These are phyloP conservation scores for Penstemon newberryi DNA, from an alignment of 257 asterid species.

Conservation along the genomic window DNA sequence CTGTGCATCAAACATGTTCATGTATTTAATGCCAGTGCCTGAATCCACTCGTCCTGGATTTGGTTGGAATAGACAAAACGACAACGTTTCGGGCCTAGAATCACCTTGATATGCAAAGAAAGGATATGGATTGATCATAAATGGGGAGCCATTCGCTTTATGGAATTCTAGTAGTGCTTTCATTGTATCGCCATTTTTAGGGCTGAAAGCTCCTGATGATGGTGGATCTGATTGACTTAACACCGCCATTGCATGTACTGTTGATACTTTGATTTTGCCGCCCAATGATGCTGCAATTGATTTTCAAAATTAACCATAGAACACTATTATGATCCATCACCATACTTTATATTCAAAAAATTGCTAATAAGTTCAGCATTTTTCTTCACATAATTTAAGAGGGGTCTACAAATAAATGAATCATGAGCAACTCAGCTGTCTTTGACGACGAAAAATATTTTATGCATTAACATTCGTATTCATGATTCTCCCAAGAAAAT, in stretches of 20 bases:
- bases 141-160: slow-evolving; percentile 65
- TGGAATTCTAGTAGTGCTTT: slow-evolving; percentile 64
- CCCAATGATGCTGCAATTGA: slow-evolving; percentile 69
- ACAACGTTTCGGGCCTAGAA: slow-evolving; percentile 77
- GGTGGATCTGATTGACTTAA: slow-evolving; percentile 87
- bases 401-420: too few species aligned
- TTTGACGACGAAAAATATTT: too few species aligned
- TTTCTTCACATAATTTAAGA: too few species aligned
- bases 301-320: neutral
- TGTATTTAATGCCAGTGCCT: slow-evolving; percentile 70
- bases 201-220: slow-evolving; percentile 65
- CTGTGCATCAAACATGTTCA: slow-evolving; percentile 99
- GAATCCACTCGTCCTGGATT: slow-evolving; percentile 85
- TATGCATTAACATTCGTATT: too few species aligned
- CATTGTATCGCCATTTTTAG: slow-evolving; percentile 53
- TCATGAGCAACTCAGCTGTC: too few species aligned
- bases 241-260: slow-evolving; percentile 87
- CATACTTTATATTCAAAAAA: too few species aligned
- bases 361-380: too few species aligned
- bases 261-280: slow-evolving; percentile 82
- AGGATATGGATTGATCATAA: slow-evolving; percentile 95
- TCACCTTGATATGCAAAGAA: slow-evolving; percentile 89
- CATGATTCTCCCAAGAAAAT: too few species aligned
- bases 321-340: neutral
- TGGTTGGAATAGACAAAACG: slow-evolving; percentile 93